Conservation (phyloP, 148 eudicot genomes). For the Diospyros kaki region DNA sequence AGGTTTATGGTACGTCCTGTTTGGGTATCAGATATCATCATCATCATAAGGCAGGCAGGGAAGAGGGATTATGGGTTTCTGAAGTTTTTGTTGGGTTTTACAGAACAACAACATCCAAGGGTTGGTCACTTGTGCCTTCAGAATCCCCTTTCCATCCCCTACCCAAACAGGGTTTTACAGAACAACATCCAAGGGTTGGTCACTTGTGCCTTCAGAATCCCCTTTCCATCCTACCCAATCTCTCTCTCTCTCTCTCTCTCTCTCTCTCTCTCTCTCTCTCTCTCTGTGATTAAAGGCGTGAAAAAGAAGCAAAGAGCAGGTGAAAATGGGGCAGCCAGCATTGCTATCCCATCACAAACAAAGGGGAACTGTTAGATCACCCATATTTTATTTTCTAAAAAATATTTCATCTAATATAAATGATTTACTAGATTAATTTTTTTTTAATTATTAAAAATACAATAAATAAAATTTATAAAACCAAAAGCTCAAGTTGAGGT, state of each 20-base stretch:
- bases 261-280: neutral
- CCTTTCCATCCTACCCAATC: neutral
- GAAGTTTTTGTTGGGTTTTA: conserved; percentile 4
- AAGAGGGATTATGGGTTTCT: neutral
- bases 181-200: neutral
- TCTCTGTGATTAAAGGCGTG: neutral
- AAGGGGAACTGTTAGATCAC: no score
- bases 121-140: neutral
- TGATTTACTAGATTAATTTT: no score
- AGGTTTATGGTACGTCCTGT: no score
- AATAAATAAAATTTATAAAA: no score
- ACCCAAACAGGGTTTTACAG: neutral
- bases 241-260: neutral
- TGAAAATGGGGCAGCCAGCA: neutral
- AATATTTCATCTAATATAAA: no score
- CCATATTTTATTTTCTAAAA: no score
- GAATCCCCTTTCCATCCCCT: neutral
- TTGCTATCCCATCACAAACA: no score
- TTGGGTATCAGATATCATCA: no score
- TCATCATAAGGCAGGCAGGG: no score
- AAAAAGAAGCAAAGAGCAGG: conserved; percentile 2
- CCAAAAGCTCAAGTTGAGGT: no score
- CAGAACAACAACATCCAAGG: neutral
- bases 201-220: neutral
- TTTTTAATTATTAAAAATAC: no score